Percentiles rank a stretch among this genome's conserved stretches.
These are phyloP conservation scores for Aschersonia sp. DNA, from an alignment of 2,329 filamentous ascomycete species.

Conservation along the genomic window DNA sequence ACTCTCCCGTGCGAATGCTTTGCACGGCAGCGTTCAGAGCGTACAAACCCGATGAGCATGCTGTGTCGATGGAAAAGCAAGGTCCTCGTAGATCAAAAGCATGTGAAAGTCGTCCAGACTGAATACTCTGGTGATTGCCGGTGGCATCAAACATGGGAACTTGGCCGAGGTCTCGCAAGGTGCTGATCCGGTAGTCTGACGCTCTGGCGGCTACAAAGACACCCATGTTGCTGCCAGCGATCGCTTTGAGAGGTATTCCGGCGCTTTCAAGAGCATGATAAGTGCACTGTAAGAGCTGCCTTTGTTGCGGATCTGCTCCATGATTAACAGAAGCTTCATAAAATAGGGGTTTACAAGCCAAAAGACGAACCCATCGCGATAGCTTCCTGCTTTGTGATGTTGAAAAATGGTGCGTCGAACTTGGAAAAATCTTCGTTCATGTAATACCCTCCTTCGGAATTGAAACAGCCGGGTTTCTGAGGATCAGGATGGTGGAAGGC, in stretches of 20 bases:
- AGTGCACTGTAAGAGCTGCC: conserved; percentile 34
- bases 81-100: conserved; percentile 40
- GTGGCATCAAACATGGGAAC: conserved; percentile 37
- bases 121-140: conserved; percentile 33
- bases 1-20: conserved; percentile 31
- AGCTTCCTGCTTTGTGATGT: conserved; percentile 32
- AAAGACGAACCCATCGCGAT: conserved; percentile 23
- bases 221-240: conserved; percentile 32
- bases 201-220: conserved; percentile 28
- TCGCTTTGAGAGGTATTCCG: conserved; percentile 29
- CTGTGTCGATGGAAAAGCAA: conserved; percentile 36
- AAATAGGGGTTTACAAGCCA: not conserved
- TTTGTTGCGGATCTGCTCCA: conserved; percentile 32
- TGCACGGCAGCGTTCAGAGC: conserved; percentile 36
- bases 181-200: conserved; percentile 23
- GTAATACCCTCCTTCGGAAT: conserved; percentile 21
- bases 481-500: conserved; percentile 26
- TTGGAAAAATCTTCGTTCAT: conserved; percentile 30
- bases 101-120: conserved; percentile 39
- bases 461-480: conserved; percentile 22
- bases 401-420: conserved; percentile 39
- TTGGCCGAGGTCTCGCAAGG: conserved; percentile 27
- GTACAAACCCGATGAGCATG: conserved; percentile 35
- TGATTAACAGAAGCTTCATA: not conserved
- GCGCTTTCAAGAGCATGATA: conserved; percentile 40